phyloP scores from a whole-genome alignment of 139 green algal genomes.

The Picochlorum sp. region DNA sequence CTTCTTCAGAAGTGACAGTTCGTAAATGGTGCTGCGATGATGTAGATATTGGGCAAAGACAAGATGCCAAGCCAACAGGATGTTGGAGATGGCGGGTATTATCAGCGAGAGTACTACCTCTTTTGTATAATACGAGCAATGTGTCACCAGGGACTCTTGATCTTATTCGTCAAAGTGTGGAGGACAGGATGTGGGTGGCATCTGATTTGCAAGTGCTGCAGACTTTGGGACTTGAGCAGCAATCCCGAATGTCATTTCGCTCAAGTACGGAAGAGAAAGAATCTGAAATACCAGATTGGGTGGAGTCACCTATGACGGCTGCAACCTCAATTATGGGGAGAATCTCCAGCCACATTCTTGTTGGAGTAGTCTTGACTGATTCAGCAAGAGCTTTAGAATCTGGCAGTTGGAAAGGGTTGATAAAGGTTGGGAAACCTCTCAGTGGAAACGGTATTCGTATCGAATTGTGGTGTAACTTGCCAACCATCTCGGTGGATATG shows the following conservation, averaged over 20 bases:
- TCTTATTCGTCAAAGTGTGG: constrained; percentile 16
- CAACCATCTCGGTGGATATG: no score
- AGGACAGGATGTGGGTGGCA: constrained; percentile 31
- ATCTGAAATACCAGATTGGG: background rate
- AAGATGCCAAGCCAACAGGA: background rate
- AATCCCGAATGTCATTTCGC: no score
- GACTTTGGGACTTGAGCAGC: background rate
- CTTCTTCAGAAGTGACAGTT: constrained; percentile 12
- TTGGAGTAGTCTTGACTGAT: constrained; percentile 5
- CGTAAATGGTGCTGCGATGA: constrained; percentile 7
- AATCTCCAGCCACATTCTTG: background rate
- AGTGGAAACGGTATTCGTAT: background rate
- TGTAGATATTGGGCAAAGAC: background rate
- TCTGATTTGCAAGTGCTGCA: constrained; percentile 21
- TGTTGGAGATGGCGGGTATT: background rate
- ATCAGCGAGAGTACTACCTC: background rate
- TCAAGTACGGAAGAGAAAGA: background rate
- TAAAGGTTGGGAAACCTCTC: background rate
- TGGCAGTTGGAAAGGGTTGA: background rate
- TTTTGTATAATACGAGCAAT: background rate
- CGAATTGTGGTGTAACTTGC: background rate
- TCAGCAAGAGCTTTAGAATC: background rate
- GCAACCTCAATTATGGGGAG: background rate
- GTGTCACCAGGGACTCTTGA: background rate
- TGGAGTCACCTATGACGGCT: constrained; percentile 8